A percentile compares a stretch with the other conserved stretches of the same genome.
Evolutionary conservation across 176 grass and related monocot genomes (phyloP).

Genomic region (Rhynchospora pubera): DNA sequence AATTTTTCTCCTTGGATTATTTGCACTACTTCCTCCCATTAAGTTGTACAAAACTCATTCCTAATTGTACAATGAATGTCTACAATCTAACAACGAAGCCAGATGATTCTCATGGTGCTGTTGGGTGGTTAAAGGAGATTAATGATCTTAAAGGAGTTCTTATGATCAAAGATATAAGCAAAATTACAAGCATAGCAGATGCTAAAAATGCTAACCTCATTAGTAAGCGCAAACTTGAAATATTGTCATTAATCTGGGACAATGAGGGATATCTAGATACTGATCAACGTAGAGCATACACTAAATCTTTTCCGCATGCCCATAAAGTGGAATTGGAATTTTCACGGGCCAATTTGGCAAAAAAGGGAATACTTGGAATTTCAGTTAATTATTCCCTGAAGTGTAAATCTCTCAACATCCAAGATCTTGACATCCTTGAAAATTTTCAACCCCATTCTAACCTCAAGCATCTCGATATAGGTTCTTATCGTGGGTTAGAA

Average conservation of each 20-base stretch:
- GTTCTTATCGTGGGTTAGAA: neutral
- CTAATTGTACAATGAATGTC: neutral
- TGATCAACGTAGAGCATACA: too few species aligned
- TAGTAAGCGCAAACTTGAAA: neutral
- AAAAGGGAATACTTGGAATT: neutral
- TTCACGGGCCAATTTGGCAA: neutral
- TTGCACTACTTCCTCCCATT: neutral
- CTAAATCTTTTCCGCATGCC: too few species aligned
- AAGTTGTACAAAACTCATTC: neutral
- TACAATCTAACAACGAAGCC: neutral
- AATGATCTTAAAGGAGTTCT: conserved; percentile 5
- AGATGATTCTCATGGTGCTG: neutral
- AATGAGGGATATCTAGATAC: too few species aligned
- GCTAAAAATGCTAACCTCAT: neutral
- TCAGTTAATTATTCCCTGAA: neutral
- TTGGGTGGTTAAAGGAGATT: conserved; percentile 5
- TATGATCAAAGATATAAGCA: neutral
- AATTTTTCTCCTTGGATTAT: neutral
- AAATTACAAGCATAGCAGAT: neutral
- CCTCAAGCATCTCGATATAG: neutral
- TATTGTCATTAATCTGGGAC: neutral
- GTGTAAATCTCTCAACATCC: neutral
- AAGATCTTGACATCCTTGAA: neutral
- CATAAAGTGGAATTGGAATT: too few species aligned
- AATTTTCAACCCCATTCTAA: conserved; percentile 6